phyloP scores from a whole-genome alignment of 2,329 filamentous ascomycete genomes.

The Alternaria tenuissima region DNA sequence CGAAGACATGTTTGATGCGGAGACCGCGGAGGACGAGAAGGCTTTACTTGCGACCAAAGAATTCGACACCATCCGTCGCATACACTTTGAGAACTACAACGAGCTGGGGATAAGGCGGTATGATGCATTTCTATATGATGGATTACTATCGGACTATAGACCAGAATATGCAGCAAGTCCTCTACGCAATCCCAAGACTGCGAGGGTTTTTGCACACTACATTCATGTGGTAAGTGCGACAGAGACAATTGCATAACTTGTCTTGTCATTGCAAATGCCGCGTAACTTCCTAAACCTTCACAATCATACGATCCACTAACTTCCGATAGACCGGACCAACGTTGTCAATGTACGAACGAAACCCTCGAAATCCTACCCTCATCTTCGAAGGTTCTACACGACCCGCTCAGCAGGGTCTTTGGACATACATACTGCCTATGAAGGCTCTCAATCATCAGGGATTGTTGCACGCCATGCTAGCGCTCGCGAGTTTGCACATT shows the following conservation, averaged over 20 bases:
- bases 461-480: constrained; percentile 88
- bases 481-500: constrained; percentile 85
- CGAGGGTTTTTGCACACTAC: constrained; percentile 89
- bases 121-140: constrained; percentile 58
- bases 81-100: constrained; percentile 47
- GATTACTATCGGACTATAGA: constrained; percentile 56
- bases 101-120: constrained; percentile 53
- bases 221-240: constrained; percentile 69
- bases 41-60: constrained; percentile 38
- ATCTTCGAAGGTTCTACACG: constrained; percentile 63
- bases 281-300: background rate
- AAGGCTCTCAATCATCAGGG: constrained; percentile 86
- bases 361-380: constrained; percentile 75
- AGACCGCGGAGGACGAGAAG: constrained; percentile 31
- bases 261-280: background rate
- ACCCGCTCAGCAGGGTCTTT: constrained; percentile 53
- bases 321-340: constrained; percentile 72
- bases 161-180: constrained; percentile 65
- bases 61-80: constrained; percentile 48
- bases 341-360: constrained; percentile 86
- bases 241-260: background rate
- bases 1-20: constrained; percentile 52
- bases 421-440: constrained; percentile 79
- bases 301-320: constrained; percentile 14
- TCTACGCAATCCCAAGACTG: constrained; percentile 79